Evolutionary conservation across 2,329 filamentous ascomycete genomes (phyloP).

Genomic region (Nothophaeocryptopus gaeumannii): DNA sequence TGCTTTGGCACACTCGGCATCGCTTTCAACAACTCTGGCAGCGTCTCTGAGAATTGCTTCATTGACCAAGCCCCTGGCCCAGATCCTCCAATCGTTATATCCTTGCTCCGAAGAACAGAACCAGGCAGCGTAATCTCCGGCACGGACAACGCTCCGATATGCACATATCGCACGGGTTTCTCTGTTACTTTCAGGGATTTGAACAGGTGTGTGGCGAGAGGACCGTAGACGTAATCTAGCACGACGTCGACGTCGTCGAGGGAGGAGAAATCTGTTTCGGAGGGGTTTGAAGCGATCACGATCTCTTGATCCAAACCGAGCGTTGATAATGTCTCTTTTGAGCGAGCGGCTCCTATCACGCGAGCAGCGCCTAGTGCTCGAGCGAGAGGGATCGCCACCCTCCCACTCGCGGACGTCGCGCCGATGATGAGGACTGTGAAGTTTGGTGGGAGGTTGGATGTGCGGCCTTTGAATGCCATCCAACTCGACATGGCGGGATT

Average conservation of each 20-base stretch:
- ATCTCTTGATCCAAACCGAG: conserved; percentile 50
- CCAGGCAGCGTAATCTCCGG: conserved; percentile 43
- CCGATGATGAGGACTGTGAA: conserved; percentile 55
- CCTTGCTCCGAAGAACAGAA: conserved; percentile 47
- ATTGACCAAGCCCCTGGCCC: conserved; percentile 31
- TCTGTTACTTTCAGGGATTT: conserved; percentile 38
- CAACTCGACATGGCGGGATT: conserved; percentile 58
- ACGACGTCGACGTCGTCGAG: conserved; percentile 53
- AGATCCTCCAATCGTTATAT: conserved; percentile 43
- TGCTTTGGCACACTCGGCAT: conserved; percentile 23
- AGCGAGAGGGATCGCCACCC: conserved; percentile 50
- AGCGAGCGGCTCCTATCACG: conserved; percentile 54
- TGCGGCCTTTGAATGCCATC: conserved; percentile 55
- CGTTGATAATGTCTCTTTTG: conserved; percentile 41
- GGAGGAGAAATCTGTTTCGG: conserved; percentile 48
- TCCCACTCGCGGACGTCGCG: conserved; percentile 53
- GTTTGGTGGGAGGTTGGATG: conserved; percentile 37
- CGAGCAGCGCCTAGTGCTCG: conserved; percentile 49
- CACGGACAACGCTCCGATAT: conserved; percentile 48
- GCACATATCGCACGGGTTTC: conserved; percentile 53
- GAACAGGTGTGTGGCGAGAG: conserved; percentile 43
- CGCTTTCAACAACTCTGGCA: conserved; percentile 25
- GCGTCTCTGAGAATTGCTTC: conserved; percentile 21
- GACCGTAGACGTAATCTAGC: conserved; percentile 58
- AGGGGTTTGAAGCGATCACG: conserved; percentile 39